Evolutionary conservation across 495 filamentous ascomycete species (phyloP).

Genomic region (Pyrenopolyporus hunteri): DNA sequence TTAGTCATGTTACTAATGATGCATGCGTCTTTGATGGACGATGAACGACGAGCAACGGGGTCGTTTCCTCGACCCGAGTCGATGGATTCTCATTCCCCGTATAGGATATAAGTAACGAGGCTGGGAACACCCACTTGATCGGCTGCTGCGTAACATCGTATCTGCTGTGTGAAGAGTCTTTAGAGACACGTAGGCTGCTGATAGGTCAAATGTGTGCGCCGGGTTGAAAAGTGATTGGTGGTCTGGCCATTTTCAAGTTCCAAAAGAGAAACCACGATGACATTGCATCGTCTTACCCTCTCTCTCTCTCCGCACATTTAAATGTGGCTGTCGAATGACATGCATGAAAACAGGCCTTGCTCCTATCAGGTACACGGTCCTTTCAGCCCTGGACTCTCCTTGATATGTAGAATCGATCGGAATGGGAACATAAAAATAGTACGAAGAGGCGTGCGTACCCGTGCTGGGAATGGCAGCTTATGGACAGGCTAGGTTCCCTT

Average conservation of each 20-base stretch:
- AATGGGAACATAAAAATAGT: too few species aligned
- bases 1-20: neutral
- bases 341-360: conserved; percentile 8
- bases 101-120: conserved; percentile 10
- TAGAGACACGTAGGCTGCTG: neutral
- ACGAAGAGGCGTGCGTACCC: neutral
- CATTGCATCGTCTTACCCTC: conserved; percentile 31
- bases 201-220: neutral
- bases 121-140: neutral
- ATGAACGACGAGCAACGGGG: too few species aligned
- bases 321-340: conserved; percentile 15
- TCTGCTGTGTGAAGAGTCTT: neutral
- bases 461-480: neutral
- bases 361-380: too few species aligned
- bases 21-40: neutral
- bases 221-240: neutral
- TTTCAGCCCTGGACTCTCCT: neutral
- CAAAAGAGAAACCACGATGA: conserved; percentile 4
- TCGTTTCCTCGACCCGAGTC: too few species aligned
- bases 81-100: neutral
- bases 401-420: too few species aligned
- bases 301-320: conserved; percentile 20
- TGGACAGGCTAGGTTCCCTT: neutral
- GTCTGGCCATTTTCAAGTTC: conserved; percentile 5
- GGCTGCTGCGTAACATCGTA: conserved; percentile 7